Evolutionary conservation across 139 green algal species (phyloP).

Genomic region (Chlamydomonas schloesseri): DNA sequence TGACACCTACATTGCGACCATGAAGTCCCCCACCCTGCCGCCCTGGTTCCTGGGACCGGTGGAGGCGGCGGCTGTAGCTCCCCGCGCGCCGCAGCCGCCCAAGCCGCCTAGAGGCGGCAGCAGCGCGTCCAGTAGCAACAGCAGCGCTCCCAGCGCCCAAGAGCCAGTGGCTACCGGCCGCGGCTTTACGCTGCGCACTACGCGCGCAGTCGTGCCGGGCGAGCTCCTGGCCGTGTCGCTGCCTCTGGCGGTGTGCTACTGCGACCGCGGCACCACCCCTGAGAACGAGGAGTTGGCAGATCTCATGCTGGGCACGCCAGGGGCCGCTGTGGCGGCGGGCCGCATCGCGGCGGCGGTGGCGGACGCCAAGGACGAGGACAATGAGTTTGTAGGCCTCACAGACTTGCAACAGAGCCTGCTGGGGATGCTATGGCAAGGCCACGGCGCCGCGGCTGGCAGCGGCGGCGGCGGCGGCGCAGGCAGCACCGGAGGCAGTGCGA

Average conservation of each 20-base stretch:
- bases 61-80: not conserved
- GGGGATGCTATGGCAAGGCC: constrained; percentile 10
- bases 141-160: not conserved
- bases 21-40: constrained; percentile 1
- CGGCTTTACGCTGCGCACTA: not conserved
- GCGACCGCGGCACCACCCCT: constrained; percentile 27
- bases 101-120: not conserved
- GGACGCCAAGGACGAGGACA: not conserved
- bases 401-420: constrained; percentile 40
- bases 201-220: constrained; percentile 7
- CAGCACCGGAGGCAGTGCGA: not conserved
- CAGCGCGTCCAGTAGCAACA: not conserved
- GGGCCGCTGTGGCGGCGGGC: not conserved
- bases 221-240: constrained; percentile 44
- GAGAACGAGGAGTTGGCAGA: constrained; percentile 66
- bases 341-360: not conserved
- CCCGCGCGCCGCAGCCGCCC: not conserved
- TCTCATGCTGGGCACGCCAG: constrained; percentile 22
- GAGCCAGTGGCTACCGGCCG: not conserved
- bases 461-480: not conserved
- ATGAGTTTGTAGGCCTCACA: not conserved
- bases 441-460: not conserved
- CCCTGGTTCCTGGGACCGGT: constrained; percentile 39
- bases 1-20: constrained; percentile 35
- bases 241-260: constrained; percentile 40